phyloP scores from a whole-genome alignment of 2,329 filamentous ascomycete species.

The Hypoxylon sp. region DNA sequence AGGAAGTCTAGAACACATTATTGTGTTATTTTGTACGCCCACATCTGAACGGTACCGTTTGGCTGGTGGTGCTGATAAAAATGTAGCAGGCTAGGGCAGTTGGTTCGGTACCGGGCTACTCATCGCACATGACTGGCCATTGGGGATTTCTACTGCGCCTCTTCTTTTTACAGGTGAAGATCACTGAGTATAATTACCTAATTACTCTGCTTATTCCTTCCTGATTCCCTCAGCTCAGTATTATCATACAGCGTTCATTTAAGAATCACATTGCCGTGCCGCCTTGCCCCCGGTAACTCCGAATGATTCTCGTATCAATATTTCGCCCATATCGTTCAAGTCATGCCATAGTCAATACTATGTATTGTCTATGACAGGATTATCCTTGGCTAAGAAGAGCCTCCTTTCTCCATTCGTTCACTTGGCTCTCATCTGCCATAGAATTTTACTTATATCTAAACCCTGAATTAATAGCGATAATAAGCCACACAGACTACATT shows the following conservation, averaged over 20 bases:
- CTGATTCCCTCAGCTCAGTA: background rate
- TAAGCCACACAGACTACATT: constrained; percentile 36
- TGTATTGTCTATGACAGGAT: background rate
- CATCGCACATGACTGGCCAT: constrained; percentile 6
- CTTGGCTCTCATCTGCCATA: constrained; percentile 11
- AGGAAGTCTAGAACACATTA: background rate
- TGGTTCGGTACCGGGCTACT: constrained; percentile 5
- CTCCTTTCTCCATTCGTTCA: constrained; percentile 8
- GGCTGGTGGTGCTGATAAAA: constrained; percentile 3
- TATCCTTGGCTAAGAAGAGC: background rate
- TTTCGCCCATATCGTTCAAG: background rate
- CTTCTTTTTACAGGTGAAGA: constrained; percentile 22
- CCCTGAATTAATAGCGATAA: constrained; percentile 30
- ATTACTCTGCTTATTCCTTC: background rate
- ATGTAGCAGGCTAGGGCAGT: constrained; percentile 1
- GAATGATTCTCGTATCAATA: background rate
- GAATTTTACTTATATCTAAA: constrained; percentile 10
- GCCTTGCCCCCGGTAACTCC: background rate
- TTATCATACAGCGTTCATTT: constrained; percentile 8
- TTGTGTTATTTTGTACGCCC: constrained; percentile 8
- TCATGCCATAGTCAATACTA: background rate
- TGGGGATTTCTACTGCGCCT: constrained; percentile 10
- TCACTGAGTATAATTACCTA: background rate
- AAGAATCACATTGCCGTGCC: constrained; percentile 3
- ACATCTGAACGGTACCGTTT: background rate